A percentile compares a stretch with the other conserved stretches of the same genome.
Conservation (phyloP, 116 monocot genomes). For the Trichopus zeylanicus region DNA sequence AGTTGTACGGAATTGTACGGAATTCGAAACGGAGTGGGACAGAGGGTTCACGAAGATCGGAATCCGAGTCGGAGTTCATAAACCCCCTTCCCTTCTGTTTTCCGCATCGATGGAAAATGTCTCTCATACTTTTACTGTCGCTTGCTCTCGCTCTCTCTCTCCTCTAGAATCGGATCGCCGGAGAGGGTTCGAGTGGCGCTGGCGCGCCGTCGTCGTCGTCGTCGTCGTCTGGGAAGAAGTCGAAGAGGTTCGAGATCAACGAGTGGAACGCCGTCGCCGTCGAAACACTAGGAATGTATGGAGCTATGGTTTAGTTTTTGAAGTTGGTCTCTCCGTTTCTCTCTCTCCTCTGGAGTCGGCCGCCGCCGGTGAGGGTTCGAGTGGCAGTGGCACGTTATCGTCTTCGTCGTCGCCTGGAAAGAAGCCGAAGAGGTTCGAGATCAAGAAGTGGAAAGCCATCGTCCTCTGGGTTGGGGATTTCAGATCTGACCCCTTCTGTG, state of each 20-base stretch:
- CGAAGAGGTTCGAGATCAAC: conserved; percentile 88
- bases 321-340: no score
- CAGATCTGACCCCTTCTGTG: not conserved
- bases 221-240: conserved; percentile 43
- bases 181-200: not conserved
- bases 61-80: no score
- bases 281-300: no score
- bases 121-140: no score
- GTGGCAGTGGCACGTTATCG: conserved; percentile 15
- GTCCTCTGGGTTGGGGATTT: conserved; percentile 49
- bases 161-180: not conserved
- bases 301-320: no score
- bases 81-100: no score
- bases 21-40: no score
- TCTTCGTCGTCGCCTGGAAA: conserved; percentile 30
- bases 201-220: conserved; percentile 51
- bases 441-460: conserved; percentile 98
- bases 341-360: no score
- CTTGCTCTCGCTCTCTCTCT: not conserved
- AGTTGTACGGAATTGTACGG: no score
- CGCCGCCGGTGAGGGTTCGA: conserved; percentile 41
- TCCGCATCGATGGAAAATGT: no score
- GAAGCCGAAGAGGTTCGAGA: conserved; percentile 79
- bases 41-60: no score
- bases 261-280: conserved; percentile 95